Evolutionary conservation across 345 rosid genomes (phyloP), one percentile per base, ranked within the genome.

Genomic region (Eucalyptus guilfoylei): DNA sequence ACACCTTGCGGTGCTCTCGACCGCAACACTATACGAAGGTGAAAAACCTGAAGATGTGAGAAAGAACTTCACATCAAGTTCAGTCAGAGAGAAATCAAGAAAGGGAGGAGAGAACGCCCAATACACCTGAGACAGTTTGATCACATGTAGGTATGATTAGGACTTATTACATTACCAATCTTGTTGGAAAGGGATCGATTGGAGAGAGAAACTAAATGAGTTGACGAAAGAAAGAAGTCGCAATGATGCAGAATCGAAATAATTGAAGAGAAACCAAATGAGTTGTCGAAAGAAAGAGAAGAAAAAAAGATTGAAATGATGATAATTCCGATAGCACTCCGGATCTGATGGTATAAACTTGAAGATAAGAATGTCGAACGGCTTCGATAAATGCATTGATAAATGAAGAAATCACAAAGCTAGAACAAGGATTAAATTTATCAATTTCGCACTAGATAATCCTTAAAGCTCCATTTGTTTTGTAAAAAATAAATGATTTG

Each of bases 401-500:
- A 5, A 69, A 5, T 69, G 80, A 34, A 69, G 7, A 69, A 69
- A 69, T 69, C 44, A 69, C 14, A 17, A 69, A 69, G 44, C 44
- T 34, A 69, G 80, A 15, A 32, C 11, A 8, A 32, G 2, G 23
- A 67, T 67, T 32, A 67, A 32, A 67, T 67, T 67, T 16, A 15
- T 67, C 40, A 3, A 67, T 17, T 13, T 32, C 4, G 0, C 24
- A 17, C 1, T 17, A 32, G 1, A 34, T 17, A 67, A 69, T 9
- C 0, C 24, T 69, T 64, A n/a, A 55, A 55, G 14, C 30, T 55
- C 0, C 0, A 0, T 55, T 9, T 55, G 0, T 4, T 55, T 55
- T 3, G 0, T 1, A 24, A 4, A 55, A 54, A 0, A 4, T 21
- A 23, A 23, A 55, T 1, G 0, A 23, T 23, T 54, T 4, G 0